Conservation (phyloP, 495 filamentous ascomycete genomes). For the Annulohypoxylon bovei region DNA sequence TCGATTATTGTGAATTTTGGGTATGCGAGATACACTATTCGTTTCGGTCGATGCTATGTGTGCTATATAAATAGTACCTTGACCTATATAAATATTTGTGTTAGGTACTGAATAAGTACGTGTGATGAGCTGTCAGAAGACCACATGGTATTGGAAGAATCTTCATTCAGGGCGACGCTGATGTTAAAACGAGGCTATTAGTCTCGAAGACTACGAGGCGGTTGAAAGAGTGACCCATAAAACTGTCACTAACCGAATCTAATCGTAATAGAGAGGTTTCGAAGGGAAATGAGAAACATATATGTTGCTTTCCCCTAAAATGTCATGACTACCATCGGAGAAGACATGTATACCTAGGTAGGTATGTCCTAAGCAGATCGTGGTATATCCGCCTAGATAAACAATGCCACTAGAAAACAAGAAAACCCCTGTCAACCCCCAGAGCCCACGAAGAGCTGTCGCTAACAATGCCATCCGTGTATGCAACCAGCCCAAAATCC, state of each 20-base stretch:
- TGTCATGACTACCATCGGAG: background rate
- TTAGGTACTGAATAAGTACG: background rate
- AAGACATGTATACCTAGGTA: background rate
- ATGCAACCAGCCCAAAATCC: conserved; percentile 3
- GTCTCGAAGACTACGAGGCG: background rate
- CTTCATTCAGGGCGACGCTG: background rate
- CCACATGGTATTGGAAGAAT: too few species aligned
- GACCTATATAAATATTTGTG: background rate
- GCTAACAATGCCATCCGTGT: conserved; percentile 7
- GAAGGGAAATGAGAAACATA: background rate
- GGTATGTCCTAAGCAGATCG: background rate
- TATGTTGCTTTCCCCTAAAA: background rate
- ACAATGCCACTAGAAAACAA: background rate
- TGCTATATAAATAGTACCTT: background rate
- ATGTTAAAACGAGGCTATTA: background rate
- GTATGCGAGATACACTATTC: background rate
- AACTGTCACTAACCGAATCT: too few species aligned
- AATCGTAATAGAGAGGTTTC: too few species aligned
- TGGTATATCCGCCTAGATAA: conserved; percentile 17
- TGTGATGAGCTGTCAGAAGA: background rate
- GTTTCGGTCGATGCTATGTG: background rate
- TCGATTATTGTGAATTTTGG: background rate
- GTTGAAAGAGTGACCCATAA: background rate
- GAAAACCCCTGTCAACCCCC: conserved; percentile 12
- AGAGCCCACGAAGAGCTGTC: background rate